Evolutionary conservation across 495 filamentous ascomycete species (phyloP), one percentile per base, ranked within the genome.

Genomic region (Hypoxylon lienhwacheense): DNA sequence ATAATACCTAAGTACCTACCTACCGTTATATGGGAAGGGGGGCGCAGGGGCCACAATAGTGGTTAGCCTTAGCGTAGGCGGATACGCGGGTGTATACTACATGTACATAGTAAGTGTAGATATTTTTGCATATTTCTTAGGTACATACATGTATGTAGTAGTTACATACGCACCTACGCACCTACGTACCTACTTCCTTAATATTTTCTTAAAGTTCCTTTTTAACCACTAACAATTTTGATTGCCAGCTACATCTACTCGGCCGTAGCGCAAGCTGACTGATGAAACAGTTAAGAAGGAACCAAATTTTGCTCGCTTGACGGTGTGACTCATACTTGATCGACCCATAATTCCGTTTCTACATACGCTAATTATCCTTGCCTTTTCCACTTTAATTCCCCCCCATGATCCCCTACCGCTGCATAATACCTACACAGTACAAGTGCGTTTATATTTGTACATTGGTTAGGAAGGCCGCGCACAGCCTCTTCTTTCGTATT

Each of bases 181-280:
- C n/a, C n/a, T n/a, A n/a, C n/a, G n/a, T n/a, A n/a, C n/a, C n/a
- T n/a, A n/a, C n/a, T n/a, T n/a, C n/a, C n/a, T n/a, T 50, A 45
- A 47, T 47, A 47, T 51, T 35, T 26, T 36, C 36, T 54, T 14
- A 56, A 35, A 32, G 64, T 67, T 17, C 43, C 43, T 44, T 53
- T 37, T 26, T 67, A 67, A 49, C 65, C 50, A 61, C 53, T 66
- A 64, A 55, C 55, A 64, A 66, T 58, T 59, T 50, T 64, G 52
- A 45, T 61, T 60, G 51, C 20, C 14, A 7, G 17, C 20, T 14
- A 32, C 8, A 11, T 40, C 17, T 10, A 47, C 32, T 6, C 5
- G 5, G 8, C 4, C 21, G 10, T 41, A 41, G 10, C 20, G 63
- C 58, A 59, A 59, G 49, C 58, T 36, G 35, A 22, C 25, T 44